These are phyloP conservation scores for Colletotrichum siamense DNA, from an alignment of 2,329 filamentous ascomycete genomes.

Conservation along the genomic window DNA sequence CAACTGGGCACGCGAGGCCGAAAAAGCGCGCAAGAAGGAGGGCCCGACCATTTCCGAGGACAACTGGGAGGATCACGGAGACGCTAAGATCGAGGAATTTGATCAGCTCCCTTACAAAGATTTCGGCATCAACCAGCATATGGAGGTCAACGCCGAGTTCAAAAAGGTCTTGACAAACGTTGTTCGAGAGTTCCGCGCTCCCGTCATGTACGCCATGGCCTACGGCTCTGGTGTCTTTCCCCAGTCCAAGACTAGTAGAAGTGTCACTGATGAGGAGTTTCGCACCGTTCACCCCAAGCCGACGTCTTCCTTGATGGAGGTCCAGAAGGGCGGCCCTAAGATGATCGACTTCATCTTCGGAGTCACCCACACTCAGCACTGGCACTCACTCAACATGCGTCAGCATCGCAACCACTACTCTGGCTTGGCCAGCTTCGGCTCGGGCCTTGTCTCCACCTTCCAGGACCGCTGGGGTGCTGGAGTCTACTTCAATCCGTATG, in stretches of 20 bases:
- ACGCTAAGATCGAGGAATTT: constrained; percentile 48
- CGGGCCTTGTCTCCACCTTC: constrained; percentile 81
- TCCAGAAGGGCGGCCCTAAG: constrained; percentile 87
- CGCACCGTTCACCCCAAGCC: constrained; percentile 80
- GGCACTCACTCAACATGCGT: constrained; percentile 90
- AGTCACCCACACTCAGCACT: constrained; percentile 92
- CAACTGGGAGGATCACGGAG: constrained; percentile 49
- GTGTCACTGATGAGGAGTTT: constrained; percentile 61
- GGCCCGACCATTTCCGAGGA: constrained; percentile 22
- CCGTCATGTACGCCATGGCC: constrained; percentile 95
- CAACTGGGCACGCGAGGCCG: constrained; percentile 11
- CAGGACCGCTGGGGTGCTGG: constrained; percentile 91
- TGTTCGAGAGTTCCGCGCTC: constrained; percentile 88
- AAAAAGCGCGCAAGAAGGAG: neutral
- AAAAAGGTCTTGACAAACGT: constrained; percentile 89
- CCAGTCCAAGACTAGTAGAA: constrained; percentile 61
- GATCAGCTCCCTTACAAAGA: constrained; percentile 50
- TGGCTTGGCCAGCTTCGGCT: constrained; percentile 80
- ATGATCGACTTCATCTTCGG: constrained; percentile 99
- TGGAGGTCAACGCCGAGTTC: constrained; percentile 94
- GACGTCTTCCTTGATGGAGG: constrained; percentile 79
- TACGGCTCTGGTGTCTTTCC: constrained; percentile 98
- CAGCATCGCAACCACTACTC: constrained; percentile 96
- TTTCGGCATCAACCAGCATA: constrained; percentile 96
- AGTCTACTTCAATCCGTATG: constrained; percentile 96